Evolutionary conservation across 2,329 filamentous ascomycete species (phyloP).

Genomic region (Fusarium nurragi): DNA sequence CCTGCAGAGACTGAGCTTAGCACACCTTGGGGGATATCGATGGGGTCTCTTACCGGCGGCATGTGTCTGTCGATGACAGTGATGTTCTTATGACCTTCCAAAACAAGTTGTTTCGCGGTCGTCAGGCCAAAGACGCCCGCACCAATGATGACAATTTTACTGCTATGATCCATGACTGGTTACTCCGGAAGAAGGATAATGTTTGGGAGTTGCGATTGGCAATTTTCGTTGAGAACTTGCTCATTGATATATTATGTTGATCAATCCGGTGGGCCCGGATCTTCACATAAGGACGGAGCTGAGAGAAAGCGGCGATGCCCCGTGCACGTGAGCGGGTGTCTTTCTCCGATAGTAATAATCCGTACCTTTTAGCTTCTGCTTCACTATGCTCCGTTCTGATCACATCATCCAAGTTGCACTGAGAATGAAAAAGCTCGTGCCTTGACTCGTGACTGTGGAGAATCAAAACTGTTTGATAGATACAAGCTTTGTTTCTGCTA

Average conservation of each 20-base stretch:
- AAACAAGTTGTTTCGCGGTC: slow-evolving; percentile 41
- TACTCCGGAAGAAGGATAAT: not conserved
- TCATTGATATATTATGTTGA: not conserved
- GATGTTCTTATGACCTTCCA: slow-evolving; percentile 47
- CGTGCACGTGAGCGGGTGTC: slow-evolving; percentile 21
- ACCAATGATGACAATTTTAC: slow-evolving; percentile 43
- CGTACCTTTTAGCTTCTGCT: not conserved
- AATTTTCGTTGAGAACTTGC: not conserved
- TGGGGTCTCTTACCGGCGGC: slow-evolving; percentile 39
- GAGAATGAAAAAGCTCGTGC: too few species aligned
- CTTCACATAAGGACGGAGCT: not conserved
- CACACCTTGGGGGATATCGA: not conserved
- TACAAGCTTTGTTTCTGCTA: too few species aligned
- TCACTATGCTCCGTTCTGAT: not conserved
- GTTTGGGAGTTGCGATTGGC: not conserved
- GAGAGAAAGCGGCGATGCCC: not conserved
- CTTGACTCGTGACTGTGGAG: too few species aligned
- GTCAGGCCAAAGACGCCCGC: slow-evolving; percentile 47
- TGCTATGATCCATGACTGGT: slow-evolving; percentile 20
- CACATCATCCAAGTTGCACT: not conserved
- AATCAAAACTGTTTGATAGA: too few species aligned
- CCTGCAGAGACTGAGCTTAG: slow-evolving; percentile 8
- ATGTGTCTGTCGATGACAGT: slow-evolving; percentile 48
- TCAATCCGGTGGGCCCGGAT: slow-evolving; percentile 3
- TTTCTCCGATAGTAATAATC: not conserved